These are phyloP conservation scores for Gossypium thurberi DNA, from an alignment of 345 rosid genomes.

Conservation along the genomic window DNA sequence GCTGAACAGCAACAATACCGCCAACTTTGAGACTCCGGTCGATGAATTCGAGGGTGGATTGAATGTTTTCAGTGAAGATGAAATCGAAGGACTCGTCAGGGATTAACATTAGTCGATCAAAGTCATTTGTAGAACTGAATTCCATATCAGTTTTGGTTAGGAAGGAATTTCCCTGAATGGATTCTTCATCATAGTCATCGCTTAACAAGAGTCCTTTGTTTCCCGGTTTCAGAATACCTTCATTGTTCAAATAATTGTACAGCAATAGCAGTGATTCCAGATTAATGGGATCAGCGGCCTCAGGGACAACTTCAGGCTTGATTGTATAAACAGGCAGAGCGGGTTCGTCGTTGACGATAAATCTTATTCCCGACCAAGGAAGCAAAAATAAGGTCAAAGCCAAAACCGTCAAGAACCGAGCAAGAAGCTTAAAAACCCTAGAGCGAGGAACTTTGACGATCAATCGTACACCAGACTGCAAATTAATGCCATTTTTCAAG, in stretches of 20 bases:
- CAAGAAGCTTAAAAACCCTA: constrained; percentile 30
- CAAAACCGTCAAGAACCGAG: constrained; percentile 32
- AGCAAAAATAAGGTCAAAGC: constrained; percentile 38
- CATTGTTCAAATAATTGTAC: constrained; percentile 44
- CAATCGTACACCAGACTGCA: constrained; percentile 15
- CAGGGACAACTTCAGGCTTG: constrained; percentile 12
- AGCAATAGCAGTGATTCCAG: constrained; percentile 30
- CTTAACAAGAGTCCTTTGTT: constrained; percentile 39
- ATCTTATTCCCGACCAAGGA: constrained; percentile 24
- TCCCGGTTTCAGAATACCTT: constrained; percentile 43
- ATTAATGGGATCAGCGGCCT: constrained; percentile 1
- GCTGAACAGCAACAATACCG: constrained; percentile 41
- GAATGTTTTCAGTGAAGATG: constrained; percentile 36
- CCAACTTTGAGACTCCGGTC: constrained; percentile 57
- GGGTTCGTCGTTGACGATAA: constrained; percentile 12
- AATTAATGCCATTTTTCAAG: not conserved
- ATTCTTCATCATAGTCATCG: constrained; percentile 22
- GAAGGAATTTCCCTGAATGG: constrained; percentile 21
- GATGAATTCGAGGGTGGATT: constrained; percentile 33
- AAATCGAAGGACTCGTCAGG: constrained; percentile 38
- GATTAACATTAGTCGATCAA: constrained; percentile 32
- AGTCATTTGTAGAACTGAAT: constrained; percentile 32
- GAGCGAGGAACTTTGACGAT: constrained; percentile 35
- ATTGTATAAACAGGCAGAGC: not conserved
- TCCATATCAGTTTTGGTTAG: constrained; percentile 28